Conservation (phyloP, 331 rosid genomes). For the Malus hybrid region DNA sequence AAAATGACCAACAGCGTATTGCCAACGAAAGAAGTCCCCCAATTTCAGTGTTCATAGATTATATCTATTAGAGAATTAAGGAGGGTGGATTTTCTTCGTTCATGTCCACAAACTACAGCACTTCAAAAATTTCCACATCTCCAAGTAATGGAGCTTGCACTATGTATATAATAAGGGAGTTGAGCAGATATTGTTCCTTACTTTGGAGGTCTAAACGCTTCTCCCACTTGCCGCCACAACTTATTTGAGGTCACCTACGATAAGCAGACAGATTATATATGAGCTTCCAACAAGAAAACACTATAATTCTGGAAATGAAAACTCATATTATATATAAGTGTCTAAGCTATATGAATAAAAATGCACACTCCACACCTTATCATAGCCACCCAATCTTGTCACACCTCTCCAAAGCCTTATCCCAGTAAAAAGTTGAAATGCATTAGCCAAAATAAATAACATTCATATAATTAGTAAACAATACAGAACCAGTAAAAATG, state of each 20-base stretch:
- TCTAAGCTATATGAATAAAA: not conserved
- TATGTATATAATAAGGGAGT: not conserved
- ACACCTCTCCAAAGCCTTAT: slow-evolving; percentile 91
- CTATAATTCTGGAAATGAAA: slow-evolving; percentile 10
- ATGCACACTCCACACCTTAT: slow-evolving; percentile 51
- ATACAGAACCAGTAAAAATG: not conserved
- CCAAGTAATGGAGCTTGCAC: not conserved
- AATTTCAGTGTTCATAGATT: not conserved
- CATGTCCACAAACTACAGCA: not conserved
- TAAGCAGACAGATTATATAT: slow-evolving; percentile 20
- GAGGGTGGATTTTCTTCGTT: too few relatives aligned
- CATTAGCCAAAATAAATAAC: not conserved
- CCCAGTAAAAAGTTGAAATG: slow-evolving; percentile 11
- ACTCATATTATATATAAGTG: not conserved
- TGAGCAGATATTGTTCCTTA: slow-evolving; percentile 29
- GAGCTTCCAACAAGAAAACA: slow-evolving; percentile 12
- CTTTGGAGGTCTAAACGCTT: slow-evolving; percentile 98
- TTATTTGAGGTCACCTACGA: slow-evolving; percentile 88
- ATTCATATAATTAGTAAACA: slow-evolving; percentile 3
- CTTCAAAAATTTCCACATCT: not conserved
- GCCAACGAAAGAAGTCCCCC: not conserved
- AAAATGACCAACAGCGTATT: not conserved
- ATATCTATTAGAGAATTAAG: not conserved
- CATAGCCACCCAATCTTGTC: slow-evolving; percentile 96
- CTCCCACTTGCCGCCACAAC: slow-evolving; percentile 99